Evolutionary conservation across 345 rosid genomes (phyloP), one percentile per base, ranked within the genome.

Genomic region (Murraya koenigii): DNA sequence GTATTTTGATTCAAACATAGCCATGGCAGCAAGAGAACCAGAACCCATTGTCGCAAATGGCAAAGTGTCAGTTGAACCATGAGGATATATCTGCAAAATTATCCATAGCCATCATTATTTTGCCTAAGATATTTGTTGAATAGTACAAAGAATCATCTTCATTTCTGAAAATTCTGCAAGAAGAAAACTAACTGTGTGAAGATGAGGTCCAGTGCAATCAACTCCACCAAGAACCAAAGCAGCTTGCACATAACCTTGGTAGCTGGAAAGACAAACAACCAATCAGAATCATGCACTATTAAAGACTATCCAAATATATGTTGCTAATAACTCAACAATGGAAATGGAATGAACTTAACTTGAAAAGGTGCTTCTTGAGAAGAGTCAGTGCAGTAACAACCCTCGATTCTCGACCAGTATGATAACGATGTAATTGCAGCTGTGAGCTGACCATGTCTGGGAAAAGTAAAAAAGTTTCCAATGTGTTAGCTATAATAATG

Each of bases 1-100:
- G 83, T 93, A 91, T 71, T 88, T 90, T 71, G 95, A 90, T 82
- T 93, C 95, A 78, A 93, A 93, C 49, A 90, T 83, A 70, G 94
- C 77, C 95, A 93, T 91, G 55, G 97, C 95, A 80, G 97, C 97
- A 61, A 93, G 92, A 69, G 97, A 91, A 80, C 97, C 95, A 79
- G 97, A 93, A 20, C 95, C 97, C 97, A 93, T 93, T 36, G 97
- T 93, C 2, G 97, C 96, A 70, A 87, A 93, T 74, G 97, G 97
- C 79, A 93, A 84, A 15, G 96, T 91, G 80, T 91, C 95, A 58
- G 96, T 90, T 52, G 96, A 93, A 76, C 96, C 97, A 66, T 91
- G 97, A 0, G 97, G 95, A 77, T 91, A 91, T 79, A 93, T 93
- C 97, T 93, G 85, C 79, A 78, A 58, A 64, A 77, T 14, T 66